Conservation (phyloP, 768 basidiomycete species). For the Lanmaoa rubissima region DNA sequence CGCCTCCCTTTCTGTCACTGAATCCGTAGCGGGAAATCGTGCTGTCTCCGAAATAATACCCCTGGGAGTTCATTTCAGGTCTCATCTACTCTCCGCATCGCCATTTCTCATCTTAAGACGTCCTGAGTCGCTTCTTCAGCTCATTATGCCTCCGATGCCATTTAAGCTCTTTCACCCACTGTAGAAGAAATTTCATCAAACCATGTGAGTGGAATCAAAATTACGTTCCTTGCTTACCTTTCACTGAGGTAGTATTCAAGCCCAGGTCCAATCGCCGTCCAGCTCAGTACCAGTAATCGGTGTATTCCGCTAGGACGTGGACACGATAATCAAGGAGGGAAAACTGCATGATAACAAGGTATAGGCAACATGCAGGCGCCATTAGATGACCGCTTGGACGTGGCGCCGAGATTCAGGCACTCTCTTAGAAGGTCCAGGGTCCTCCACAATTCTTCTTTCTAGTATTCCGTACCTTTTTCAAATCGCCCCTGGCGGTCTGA, state of each 20-base stretch:
- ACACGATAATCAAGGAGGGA: neutral
- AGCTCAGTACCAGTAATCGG: neutral
- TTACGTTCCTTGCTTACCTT: neutral
- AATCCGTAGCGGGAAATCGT: too few relatives aligned
- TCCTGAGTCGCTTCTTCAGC: neutral
- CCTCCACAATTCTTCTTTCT: neutral
- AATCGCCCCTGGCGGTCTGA: neutral
- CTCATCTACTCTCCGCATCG: neutral
- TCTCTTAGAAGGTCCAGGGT: neutral
- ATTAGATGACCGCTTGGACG: neutral
- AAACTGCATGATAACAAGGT: neutral
- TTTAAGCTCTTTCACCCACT: neutral
- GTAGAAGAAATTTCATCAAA: neutral
- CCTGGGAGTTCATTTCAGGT: too few relatives aligned
- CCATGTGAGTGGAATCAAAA: neutral
- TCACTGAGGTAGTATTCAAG: neutral
- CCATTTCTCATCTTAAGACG: too few relatives aligned
- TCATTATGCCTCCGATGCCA: neutral
- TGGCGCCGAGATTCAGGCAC: neutral
- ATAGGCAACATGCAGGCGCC: neutral
- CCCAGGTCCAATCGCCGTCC: neutral
- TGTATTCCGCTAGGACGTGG: neutral
- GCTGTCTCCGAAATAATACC: too few relatives aligned
- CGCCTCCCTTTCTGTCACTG: too few relatives aligned
- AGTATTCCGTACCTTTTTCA: neutral